Percentiles rank a stretch among this genome's conserved stretches.
phyloP scores from a whole-genome alignment of 1,284 basidiomycete genomes.

The Trichosporon faecale region DNA sequence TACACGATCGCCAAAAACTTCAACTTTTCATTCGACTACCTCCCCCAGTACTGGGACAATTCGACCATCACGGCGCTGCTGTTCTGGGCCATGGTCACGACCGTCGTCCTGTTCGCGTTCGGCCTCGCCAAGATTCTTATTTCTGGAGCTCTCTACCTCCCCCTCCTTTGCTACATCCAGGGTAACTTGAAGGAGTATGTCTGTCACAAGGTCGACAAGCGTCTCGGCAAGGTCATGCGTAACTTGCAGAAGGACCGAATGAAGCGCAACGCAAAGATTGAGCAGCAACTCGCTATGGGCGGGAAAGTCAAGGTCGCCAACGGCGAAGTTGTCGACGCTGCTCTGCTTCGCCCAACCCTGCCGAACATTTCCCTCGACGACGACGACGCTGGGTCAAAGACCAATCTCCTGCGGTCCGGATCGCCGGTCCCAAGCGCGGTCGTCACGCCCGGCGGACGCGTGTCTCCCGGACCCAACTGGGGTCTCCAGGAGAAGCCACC shows the following conservation, averaged over 20 bases:
- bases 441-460: neutral
- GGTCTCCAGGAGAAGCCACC: neutral
- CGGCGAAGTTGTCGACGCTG: constrained; percentile 66
- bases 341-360: constrained; percentile 79
- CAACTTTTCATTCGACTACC: constrained; percentile 18
- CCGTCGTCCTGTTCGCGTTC: constrained; percentile 79
- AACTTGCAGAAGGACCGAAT: constrained; percentile 83
- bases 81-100: constrained; percentile 85
- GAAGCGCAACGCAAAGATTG: constrained; percentile 73
- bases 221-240: constrained; percentile 90
- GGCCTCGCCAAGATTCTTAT: constrained; percentile 75
- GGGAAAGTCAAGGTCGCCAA: constrained; percentile 90
- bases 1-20: constrained; percentile 82
- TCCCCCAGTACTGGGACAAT: constrained; percentile 29
- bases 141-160: constrained; percentile 85
- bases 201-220: constrained; percentile 98
- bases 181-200: constrained; percentile 98
- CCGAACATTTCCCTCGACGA: constrained; percentile 87
- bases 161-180: constrained; percentile 88
- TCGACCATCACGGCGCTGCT: constrained; percentile 63
- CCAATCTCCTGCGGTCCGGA: neutral
- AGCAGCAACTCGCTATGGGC: constrained; percentile 85
- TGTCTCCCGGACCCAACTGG: neutral
- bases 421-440: neutral
- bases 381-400: constrained; percentile 48